These are phyloP conservation scores for Beauveria medogensis DNA, from an alignment of 2,329 filamentous ascomycete species.

Conservation along the genomic window DNA sequence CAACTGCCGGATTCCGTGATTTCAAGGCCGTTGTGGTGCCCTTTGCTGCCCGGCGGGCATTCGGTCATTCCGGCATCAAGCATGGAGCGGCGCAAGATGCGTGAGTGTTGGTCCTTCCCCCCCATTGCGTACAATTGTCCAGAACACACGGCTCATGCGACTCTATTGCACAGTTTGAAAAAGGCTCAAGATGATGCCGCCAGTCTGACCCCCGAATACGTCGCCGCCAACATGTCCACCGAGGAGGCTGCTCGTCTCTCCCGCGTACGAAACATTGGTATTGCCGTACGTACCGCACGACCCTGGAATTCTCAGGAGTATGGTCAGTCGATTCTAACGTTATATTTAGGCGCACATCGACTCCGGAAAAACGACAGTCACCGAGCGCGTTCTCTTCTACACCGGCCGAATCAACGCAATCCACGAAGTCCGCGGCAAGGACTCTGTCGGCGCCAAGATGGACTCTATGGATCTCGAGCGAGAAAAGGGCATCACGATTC, in stretches of 20 bases:
- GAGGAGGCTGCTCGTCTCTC: constrained; percentile 71
- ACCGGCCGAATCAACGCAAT: constrained; percentile 95
- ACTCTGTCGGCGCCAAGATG: constrained; percentile 97
- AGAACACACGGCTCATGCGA: neutral
- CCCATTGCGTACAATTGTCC: neutral
- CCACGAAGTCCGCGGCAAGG: constrained; percentile 91
- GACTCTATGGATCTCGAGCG: constrained; percentile 98
- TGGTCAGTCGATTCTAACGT: constrained; percentile 14
- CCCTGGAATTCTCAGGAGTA: neutral
- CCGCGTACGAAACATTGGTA: constrained; percentile 91
- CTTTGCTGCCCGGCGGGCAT: constrained; percentile 21
- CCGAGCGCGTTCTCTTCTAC: constrained; percentile 95
- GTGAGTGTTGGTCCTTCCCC: constrained; percentile 20
- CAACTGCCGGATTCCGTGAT: constrained; percentile 20
- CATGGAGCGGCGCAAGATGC: constrained; percentile 33
- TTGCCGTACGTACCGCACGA: constrained; percentile 59
- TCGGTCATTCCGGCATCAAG: constrained; percentile 25
- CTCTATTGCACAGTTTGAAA: constrained; percentile 29
- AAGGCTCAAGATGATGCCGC: constrained; percentile 46
- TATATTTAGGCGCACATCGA: constrained; percentile 78
- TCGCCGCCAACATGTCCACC: constrained; percentile 73
- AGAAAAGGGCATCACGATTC: constrained; percentile 98
- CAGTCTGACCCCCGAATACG: constrained; percentile 45
- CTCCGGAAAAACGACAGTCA: constrained; percentile 94
- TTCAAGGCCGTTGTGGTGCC: constrained; percentile 19